Evolutionary conservation across 2,329 filamentous ascomycete genomes (phyloP), one percentile per base, ranked within the genome.

Genomic region (Stromatinia cepivora): DNA sequence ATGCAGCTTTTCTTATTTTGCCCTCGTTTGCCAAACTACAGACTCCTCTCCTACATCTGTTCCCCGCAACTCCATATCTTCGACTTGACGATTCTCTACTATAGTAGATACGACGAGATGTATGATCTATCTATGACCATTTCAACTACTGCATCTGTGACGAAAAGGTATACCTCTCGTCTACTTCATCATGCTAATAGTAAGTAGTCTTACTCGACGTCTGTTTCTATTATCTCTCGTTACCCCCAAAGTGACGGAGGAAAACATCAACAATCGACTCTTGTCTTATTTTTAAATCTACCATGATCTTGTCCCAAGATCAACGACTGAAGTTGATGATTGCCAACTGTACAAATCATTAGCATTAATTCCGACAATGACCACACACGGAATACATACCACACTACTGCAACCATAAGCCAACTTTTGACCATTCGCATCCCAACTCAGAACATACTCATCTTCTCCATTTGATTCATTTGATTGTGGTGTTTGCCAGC

Each of bases 341-440:
- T 31, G 72, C 72, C 53, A 73, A 52, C 72, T 73, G 53, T 46
- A 46, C 4, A 45, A 31, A 15, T 5, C 42, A 52, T 72, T 39
- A 72, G 71, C 36, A 28, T 28, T 13, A n/a, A 20, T 36, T 46
- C 31, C n/a, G 17, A 56, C 8, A 39, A 52, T 17, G 8, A 52
- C 13, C 39, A 42, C 15, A 28, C 3, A 42, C 28, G 39, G 34
- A 10, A 62, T 48, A 84, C 87, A 78, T 82, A 89, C 87, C 76
- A 85, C 81, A 74, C 84, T 89, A 74, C 88, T 89, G 8, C 86
- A 84, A 22, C 87, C 88, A 76, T 89, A 90, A 0, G 87, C 87
- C 69, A 90, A 80, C 74, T 86, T 88, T 71, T 87, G 84, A 7
- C 88, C 88, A 64, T 84, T 84, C 6, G 84, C 81, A 78, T 90